Conservation (phyloP, 148 eudicot genomes). For the Vaccinium macrocarpon region DNA sequence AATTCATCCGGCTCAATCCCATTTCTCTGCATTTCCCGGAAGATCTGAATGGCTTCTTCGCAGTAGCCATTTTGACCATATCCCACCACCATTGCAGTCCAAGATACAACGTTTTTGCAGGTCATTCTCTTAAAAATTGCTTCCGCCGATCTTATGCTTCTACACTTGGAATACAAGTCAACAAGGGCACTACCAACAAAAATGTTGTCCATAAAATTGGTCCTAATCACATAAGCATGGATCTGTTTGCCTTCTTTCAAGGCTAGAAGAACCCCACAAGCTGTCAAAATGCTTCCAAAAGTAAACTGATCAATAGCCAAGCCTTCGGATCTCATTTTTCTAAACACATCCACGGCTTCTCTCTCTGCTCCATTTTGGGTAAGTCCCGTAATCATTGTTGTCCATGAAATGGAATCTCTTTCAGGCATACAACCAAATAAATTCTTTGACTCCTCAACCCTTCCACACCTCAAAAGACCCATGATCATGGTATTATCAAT, state of each 20-base stretch:
- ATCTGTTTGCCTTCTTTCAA: constrained; percentile 70
- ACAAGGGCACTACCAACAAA: constrained; percentile 85
- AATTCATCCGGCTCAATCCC: constrained; percentile 62
- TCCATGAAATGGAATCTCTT: constrained; percentile 83
- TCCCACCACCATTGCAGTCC: constrained; percentile 90
- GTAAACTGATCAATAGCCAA: constrained; percentile 68
- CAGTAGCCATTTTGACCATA: constrained; percentile 75
- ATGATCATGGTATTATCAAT: constrained; percentile 76
- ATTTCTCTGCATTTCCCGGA: constrained; percentile 53
- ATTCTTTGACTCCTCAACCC: constrained; percentile 50
- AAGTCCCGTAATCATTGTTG: constrained; percentile 22
- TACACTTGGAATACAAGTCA: constrained; percentile 86
- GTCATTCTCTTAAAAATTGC: constrained; percentile 55
- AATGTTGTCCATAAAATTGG: constrained; percentile 47
- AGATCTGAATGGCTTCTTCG: constrained; percentile 66
- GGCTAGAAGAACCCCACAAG: constrained; percentile 67
- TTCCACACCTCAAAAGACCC: constrained; percentile 63
- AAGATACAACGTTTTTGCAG: constrained; percentile 65
- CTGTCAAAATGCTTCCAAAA: constrained; percentile 78
- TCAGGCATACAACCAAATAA: constrained; percentile 52
- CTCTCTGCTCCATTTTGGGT: constrained; percentile 50
- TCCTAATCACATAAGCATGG: constrained; percentile 61
- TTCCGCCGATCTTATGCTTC: constrained; percentile 56
- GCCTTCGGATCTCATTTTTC: constrained; percentile 58
- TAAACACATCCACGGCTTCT: constrained; percentile 56